phyloP scores from a whole-genome alignment of 2,329 filamentous ascomycete species.

The Exophiala sp. region DNA sequence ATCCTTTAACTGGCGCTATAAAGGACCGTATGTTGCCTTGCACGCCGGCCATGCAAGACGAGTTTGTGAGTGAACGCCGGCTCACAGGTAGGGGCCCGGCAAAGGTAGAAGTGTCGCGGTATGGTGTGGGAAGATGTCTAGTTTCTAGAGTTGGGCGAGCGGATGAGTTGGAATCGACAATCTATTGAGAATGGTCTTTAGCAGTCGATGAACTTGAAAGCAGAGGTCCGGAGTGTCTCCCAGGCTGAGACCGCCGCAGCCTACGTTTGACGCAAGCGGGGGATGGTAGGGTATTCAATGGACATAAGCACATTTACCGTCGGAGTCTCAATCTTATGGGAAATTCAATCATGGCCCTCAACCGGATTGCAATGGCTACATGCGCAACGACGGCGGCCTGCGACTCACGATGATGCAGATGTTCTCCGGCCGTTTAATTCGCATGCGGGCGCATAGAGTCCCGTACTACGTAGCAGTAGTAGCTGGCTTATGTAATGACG shows the following conservation, averaged over 20 bases:
- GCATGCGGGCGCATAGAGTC: not conserved
- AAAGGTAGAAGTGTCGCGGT: too few species aligned
- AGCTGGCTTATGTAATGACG: too few species aligned
- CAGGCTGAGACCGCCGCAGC: conserved; percentile 7
- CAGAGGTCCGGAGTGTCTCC: not conserved
- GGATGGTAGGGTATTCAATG: not conserved
- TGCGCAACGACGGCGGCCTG: conserved; percentile 7
- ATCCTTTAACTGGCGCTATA: conserved; percentile 25
- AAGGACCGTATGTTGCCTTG: conserved; percentile 28
- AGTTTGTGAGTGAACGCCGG: conserved; percentile 2
- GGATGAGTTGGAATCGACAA: conserved; percentile 1
- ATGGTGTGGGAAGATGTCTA: not conserved
- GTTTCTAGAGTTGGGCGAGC: conserved; percentile 9
- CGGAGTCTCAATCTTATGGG: not conserved
- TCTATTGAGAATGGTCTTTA: conserved; percentile 9
- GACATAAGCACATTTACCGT: conserved; percentile 1
- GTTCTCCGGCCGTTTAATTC: not conserved
- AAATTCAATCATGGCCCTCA: not conserved
- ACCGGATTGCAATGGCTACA: not conserved
- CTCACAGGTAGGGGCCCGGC: too few species aligned
- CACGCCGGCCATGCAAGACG: conserved; percentile 27
- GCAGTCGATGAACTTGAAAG: not conserved
- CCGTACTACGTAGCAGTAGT: not conserved
- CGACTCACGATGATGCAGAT: conserved; percentile 5
- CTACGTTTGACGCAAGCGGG: not conserved